Conservation (phyloP, 2,329 filamentous ascomycete genomes). For the Aspergillus fumigatus region DNA sequence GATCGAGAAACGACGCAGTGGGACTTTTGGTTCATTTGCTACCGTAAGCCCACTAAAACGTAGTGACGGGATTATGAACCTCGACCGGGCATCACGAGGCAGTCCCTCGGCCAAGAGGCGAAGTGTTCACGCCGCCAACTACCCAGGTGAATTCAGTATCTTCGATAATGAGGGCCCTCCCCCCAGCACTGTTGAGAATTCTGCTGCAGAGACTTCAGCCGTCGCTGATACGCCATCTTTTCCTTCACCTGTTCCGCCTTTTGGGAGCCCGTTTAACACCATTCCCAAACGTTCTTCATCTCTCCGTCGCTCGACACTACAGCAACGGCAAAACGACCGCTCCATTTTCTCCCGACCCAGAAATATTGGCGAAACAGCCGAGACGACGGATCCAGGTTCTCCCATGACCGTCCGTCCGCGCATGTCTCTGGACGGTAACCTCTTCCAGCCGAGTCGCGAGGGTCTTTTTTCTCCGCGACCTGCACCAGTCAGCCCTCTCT, state of each 20-base stretch:
- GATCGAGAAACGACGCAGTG: slow-evolving; percentile 48
- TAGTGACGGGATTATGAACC: slow-evolving; percentile 82
- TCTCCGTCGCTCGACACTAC: slow-evolving; percentile 78
- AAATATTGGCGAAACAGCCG: slow-evolving; percentile 34
- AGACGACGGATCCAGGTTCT: slow-evolving; percentile 52
- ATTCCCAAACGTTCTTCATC: slow-evolving; percentile 69
- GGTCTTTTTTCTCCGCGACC: slow-evolving; percentile 61
- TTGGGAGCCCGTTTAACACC: slow-evolving; percentile 45
- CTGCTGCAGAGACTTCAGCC: slow-evolving; percentile 24
- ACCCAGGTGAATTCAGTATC: slow-evolving; percentile 64
- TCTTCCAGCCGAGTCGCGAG: slow-evolving; percentile 59
- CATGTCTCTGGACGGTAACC: slow-evolving; percentile 73
- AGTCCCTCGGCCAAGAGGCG: slow-evolving; percentile 89
- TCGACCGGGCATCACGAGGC: slow-evolving; percentile 71
- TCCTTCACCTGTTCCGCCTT: slow-evolving; percentile 34
- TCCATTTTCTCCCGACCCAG: slow-evolving; percentile 47
- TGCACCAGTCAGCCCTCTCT: slow-evolving; percentile 47
- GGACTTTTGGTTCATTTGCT: slow-evolving; percentile 46
- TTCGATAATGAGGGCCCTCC: slow-evolving; percentile 55
- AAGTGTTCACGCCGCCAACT: slow-evolving; percentile 72
- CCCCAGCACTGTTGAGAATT: slow-evolving; percentile 22
- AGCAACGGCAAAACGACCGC: slow-evolving; percentile 72
- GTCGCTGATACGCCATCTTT: slow-evolving; percentile 24
- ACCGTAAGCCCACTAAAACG: slow-evolving; percentile 83
- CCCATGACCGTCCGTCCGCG: slow-evolving; percentile 62